Base-by-base conservation (phyloP, 2,329 filamentous ascomycete species). In the Curvularia spicifera region DNA sequence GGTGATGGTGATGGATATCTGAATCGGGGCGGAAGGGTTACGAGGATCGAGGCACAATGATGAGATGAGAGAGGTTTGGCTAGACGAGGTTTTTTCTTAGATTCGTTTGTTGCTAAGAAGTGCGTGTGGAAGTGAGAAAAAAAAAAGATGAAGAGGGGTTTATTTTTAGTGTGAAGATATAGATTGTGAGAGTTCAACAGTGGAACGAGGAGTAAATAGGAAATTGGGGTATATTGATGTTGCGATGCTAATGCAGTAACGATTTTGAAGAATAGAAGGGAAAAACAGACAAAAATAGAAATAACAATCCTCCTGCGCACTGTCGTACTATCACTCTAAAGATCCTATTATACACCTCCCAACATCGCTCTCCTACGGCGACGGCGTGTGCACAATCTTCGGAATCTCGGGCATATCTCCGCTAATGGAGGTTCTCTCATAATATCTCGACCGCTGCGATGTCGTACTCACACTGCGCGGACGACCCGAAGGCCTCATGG, bases 371-470 rank as follows among this genome's bases (percentile, higher is more conserved):
- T 57, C 7, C 24, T 48, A 68, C 15, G 68, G 62, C 12, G 72
- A 73, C 5, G 50, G 42, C 9, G 71, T 73, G 10, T 67, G 70
- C n/a, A 74, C 53, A 42, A 75, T 75, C 58, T 57, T 73, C 1
- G 73, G 72, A 5, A 75, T 59, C 31, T 67, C 66, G 28, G 63
- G 62, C 40, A 64, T 61, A 10, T 63, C 54, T 40, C 53, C 55
- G 5, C 69, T 62, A 2, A 59, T 61, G 15, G 70, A 63, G n/a
- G 55, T 70, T n/a, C 46, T 64, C 7, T 72, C 67, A n/a, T 76
- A 76, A 44, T 76, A 76, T 20, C 68, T 56, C 3, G 68, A 61
- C 18, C 63, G 60, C 40, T 60, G 52, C 28, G 71, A 74, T 3
- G 67, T 49, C 7, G 70, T 61, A 54, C 73, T 76, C 37, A 66